Conservation (phyloP, 805 yeast species). For the Cyberlindnera misumaiensis region DNA sequence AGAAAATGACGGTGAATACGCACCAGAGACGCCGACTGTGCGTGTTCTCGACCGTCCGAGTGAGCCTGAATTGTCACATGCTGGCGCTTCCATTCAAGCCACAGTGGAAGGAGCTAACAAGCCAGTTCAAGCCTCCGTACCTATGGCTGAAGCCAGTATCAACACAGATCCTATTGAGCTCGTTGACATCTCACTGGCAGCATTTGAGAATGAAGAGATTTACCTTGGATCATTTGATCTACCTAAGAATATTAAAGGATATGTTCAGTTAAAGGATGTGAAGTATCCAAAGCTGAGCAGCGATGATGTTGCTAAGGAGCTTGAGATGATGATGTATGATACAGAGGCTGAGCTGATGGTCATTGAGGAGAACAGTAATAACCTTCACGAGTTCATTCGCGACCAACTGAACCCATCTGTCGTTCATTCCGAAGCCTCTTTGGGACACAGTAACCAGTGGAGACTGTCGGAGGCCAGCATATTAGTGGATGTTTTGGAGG, state of each 20-base stretch:
- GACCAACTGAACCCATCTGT: slow-evolving; percentile 26
- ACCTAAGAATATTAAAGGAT: slow-evolving; percentile 14
- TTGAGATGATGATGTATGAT: slow-evolving; percentile 20
- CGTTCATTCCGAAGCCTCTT: slow-evolving; percentile 22
- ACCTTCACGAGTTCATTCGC: slow-evolving; percentile 23
- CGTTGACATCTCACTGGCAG: slow-evolving; percentile 4
- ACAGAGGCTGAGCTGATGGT: slow-evolving; percentile 29
- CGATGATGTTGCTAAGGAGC: slow-evolving; percentile 11
- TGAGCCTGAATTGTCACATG: neutral
- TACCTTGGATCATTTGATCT: slow-evolving; percentile 21
- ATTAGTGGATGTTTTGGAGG: slow-evolving; percentile 8
- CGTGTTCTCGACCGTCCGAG: too few species aligned
- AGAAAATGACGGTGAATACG: too few species aligned
- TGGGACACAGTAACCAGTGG: slow-evolving; percentile 30
- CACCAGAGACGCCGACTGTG: too few species aligned
- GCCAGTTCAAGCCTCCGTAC: slow-evolving; percentile 2
- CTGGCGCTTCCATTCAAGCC: neutral
- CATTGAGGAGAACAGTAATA: slow-evolving; percentile 24
- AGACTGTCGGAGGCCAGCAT: slow-evolving; percentile 26
- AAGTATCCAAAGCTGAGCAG: slow-evolving; percentile 17
- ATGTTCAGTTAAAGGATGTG: slow-evolving; percentile 16
- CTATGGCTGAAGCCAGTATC: neutral
- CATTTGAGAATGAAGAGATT: slow-evolving; percentile 29
- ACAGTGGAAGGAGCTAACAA: neutral
- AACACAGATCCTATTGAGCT: slow-evolving; percentile 14